Conservation (phyloP, 164 flowering plant genomes). For the Cinnamomum chago region DNA sequence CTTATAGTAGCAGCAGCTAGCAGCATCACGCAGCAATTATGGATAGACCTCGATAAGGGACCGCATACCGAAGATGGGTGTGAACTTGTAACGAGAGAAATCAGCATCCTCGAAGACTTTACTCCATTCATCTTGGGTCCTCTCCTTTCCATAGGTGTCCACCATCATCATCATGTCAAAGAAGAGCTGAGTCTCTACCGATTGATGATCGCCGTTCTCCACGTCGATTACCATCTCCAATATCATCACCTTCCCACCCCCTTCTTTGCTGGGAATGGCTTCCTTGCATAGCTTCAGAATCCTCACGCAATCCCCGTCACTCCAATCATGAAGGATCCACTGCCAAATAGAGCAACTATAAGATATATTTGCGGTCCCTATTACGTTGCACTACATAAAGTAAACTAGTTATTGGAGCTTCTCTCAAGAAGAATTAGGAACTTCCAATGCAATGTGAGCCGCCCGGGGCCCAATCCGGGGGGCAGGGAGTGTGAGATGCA, state of each 20-base stretch:
- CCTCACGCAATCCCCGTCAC: constrained; percentile 38
- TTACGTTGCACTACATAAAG: neutral
- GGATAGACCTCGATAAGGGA: constrained; percentile 34
- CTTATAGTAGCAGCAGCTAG: no score
- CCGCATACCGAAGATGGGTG: constrained; percentile 23
- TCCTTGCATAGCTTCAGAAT: constrained; percentile 36
- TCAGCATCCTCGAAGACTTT: constrained; percentile 38
- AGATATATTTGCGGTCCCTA: no score
- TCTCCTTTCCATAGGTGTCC: constrained; percentile 10
- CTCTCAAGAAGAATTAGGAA: no score
- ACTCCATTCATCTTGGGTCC: constrained; percentile 20
- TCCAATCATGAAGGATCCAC: constrained; percentile 27
- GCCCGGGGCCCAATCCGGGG: no score
- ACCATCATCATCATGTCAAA: constrained; percentile 11
- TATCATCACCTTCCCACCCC: constrained; percentile 43
- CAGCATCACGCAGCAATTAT: constrained; percentile 7
- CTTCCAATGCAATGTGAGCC: no score
- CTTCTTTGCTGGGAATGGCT: constrained; percentile 19
- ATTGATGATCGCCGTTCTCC: neutral
- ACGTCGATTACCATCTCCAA: constrained; percentile 31
- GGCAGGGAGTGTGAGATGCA: neutral
- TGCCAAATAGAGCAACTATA: neutral
- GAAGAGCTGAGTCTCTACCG: neutral
- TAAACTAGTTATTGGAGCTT: no score
- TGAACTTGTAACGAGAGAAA: constrained; percentile 31